These are phyloP conservation scores for Hypoxylon cercidicola DNA, from an alignment of 495 filamentous ascomycete species.

Conservation along the genomic window DNA sequence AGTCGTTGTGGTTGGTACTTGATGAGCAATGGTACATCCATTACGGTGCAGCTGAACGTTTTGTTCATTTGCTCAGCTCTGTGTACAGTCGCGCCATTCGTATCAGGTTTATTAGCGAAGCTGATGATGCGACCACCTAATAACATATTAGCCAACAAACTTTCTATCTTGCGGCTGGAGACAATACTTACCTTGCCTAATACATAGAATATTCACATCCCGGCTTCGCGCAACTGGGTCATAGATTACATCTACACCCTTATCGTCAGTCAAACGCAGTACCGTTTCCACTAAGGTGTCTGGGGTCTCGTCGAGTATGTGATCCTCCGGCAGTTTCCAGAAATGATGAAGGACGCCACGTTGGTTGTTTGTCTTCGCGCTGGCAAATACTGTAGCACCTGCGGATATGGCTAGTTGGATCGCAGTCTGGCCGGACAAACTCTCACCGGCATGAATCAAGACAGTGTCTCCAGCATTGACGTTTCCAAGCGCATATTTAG, in stretches of 20 bases:
- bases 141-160: constrained; percentile 8
- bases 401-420: constrained; percentile 55
- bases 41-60: constrained; percentile 22
- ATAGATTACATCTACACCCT: constrained; percentile 67
- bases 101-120: constrained; percentile 27
- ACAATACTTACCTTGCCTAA: constrained; percentile 31
- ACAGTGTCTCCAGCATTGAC: constrained; percentile 53
- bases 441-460: constrained; percentile 61
- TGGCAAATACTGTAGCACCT: constrained; percentile 60
- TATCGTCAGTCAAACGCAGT: constrained; percentile 49
- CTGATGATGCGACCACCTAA: constrained; percentile 33
- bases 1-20: constrained; percentile 16
- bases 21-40: constrained; percentile 19
- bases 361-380: constrained; percentile 52
- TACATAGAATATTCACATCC: constrained; percentile 22
- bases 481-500: constrained; percentile 52
- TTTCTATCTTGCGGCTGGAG: not conserved
- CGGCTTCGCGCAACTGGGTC: constrained; percentile 51
- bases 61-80: constrained; percentile 8
- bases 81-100: not conserved
- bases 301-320: constrained; percentile 54
- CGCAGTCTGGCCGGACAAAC: constrained; percentile 61
- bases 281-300: constrained; percentile 50
- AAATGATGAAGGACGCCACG: constrained; percentile 49
- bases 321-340: constrained; percentile 51